These are phyloP conservation scores for Cadophora malorum DNA, from an alignment of 2,329 filamentous ascomycete species.

Conservation along the genomic window DNA sequence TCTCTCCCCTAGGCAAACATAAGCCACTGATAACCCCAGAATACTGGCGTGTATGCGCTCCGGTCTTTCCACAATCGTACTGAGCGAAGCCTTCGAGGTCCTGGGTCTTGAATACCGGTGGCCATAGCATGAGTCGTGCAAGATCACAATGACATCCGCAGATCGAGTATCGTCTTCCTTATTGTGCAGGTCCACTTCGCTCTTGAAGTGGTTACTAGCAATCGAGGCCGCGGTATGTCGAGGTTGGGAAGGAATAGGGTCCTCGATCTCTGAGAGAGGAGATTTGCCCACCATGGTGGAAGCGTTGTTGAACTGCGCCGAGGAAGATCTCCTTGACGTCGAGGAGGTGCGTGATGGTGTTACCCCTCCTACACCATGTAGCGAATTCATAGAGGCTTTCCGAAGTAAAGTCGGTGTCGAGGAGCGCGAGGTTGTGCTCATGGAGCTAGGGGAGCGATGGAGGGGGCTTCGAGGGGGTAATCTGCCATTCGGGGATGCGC, in stretches of 20 bases:
- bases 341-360: conserved; percentile 46
- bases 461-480: conserved; percentile 42
- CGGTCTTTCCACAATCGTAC: conserved; percentile 89
- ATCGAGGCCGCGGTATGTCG: conserved; percentile 56
- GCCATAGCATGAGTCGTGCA: conserved; percentile 95
- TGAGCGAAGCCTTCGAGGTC: conserved; percentile 72
- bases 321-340: conserved; percentile 51
- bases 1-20: conserved; percentile 85
- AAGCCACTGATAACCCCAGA: conserved; percentile 83
- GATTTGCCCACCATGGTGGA: conserved; percentile 49
- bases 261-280: conserved; percentile 47
- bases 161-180: conserved; percentile 38
- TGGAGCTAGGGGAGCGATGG: conserved; percentile 51
- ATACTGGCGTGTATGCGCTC: conserved; percentile 87
- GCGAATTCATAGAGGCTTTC: conserved; percentile 52
- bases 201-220: conserved; percentile 43
- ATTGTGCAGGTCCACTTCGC: conserved; percentile 43
- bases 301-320: conserved; percentile 48
- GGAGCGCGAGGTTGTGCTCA: conserved; percentile 49
- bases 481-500: conserved; percentile 39
- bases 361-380: conserved; percentile 48
- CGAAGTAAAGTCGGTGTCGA: conserved; percentile 50
- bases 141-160: conserved; percentile 76
- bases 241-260: conserved; percentile 45
- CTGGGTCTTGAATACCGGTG: conserved; percentile 88